Conservation (phyloP, 768 basidiomycete genomes). For the Pleurotus tuber-regium region DNA sequence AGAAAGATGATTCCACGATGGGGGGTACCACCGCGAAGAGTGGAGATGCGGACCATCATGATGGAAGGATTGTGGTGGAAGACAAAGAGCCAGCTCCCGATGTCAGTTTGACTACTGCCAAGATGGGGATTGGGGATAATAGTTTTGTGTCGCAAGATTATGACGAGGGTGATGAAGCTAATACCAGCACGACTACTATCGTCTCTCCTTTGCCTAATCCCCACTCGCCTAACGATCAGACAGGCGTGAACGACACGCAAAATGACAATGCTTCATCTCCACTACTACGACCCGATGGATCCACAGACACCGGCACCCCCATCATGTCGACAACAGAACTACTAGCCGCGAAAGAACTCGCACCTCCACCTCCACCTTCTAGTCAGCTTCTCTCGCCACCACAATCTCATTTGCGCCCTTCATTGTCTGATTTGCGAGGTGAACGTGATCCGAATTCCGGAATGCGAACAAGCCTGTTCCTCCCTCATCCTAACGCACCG, state of each 20-base stretch:
- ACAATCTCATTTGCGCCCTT: constrained; percentile 25
- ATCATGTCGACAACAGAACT: background rate
- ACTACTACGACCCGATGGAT: background rate
- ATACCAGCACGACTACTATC: background rate
- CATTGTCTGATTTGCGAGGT: constrained; percentile 29
- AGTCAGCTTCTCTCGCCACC: constrained; percentile 14
- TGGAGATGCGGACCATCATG: no score
- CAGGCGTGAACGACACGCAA: background rate
- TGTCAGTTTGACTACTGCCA: constrained; percentile 12
- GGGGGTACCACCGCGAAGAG: no score
- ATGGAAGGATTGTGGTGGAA: constrained; percentile 39
- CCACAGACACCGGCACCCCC: background rate
- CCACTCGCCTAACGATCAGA: background rate
- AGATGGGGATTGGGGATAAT: constrained; percentile 9
- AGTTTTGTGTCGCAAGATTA: constrained; percentile 2
- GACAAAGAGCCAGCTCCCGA: constrained; percentile 33
- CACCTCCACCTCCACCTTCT: constrained; percentile 14
- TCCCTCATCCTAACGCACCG: constrained; percentile 46
- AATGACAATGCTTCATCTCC: background rate
- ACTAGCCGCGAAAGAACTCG: background rate
- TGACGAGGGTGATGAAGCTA: background rate
- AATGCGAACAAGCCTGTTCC: constrained; percentile 32
- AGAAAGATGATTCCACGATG: constrained; percentile 2
- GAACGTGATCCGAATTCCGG: constrained; percentile 24
- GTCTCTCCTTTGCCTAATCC: background rate